Percentiles rank a stretch among this genome's conserved stretches.
These are phyloP conservation scores for Sclerotiophoma versabilis DNA, from an alignment of 2,329 filamentous ascomycete species.

Conservation along the genomic window DNA sequence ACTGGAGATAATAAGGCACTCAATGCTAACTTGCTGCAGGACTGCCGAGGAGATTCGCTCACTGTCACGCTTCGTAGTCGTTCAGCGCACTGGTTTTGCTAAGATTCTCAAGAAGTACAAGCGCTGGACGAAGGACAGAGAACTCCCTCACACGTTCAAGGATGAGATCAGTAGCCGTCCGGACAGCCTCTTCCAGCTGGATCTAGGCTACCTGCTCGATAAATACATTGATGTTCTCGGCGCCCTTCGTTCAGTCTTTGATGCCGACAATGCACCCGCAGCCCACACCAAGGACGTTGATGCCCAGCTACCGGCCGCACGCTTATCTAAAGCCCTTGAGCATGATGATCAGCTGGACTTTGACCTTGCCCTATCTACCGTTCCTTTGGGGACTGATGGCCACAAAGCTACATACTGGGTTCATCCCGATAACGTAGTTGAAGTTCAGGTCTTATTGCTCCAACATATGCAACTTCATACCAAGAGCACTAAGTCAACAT, in stretches of 20 bases:
- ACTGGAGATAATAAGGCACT: too few relatives aligned
- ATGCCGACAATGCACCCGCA: slow-evolving; percentile 34
- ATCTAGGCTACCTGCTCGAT: slow-evolving; percentile 63
- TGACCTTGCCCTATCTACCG: slow-evolving; percentile 57
- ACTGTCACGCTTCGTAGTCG: slow-evolving; percentile 74
- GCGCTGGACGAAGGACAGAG: slow-evolving; percentile 81
- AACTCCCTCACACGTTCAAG: slow-evolving; percentile 70
- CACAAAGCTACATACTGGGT: slow-evolving; percentile 62
- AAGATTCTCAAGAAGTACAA: slow-evolving; percentile 88
- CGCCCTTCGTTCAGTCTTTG: slow-evolving; percentile 54
- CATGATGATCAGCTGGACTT: slow-evolving; percentile 55
- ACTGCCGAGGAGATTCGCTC: slow-evolving; percentile 76
- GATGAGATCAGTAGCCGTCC: slow-evolving; percentile 69
- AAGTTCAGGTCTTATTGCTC: slow-evolving; percentile 60
- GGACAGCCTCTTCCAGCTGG: slow-evolving; percentile 74
- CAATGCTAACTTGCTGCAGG: slow-evolving; percentile 40
- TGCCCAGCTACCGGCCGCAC: slow-evolving; percentile 36
- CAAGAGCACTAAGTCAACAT: slow-evolving; percentile 25
- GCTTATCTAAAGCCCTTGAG: slow-evolving; percentile 51
- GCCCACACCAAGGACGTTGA: slow-evolving; percentile 22
- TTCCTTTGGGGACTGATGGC: slow-evolving; percentile 56
- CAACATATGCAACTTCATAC: slow-evolving; percentile 56
- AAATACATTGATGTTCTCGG: slow-evolving; percentile 58
- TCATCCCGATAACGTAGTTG: slow-evolving; percentile 61
- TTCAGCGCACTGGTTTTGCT: slow-evolving; percentile 77